Base-by-base conservation (phyloP, 257 asterid species). In the Nicotiana sylvestris region DNA sequence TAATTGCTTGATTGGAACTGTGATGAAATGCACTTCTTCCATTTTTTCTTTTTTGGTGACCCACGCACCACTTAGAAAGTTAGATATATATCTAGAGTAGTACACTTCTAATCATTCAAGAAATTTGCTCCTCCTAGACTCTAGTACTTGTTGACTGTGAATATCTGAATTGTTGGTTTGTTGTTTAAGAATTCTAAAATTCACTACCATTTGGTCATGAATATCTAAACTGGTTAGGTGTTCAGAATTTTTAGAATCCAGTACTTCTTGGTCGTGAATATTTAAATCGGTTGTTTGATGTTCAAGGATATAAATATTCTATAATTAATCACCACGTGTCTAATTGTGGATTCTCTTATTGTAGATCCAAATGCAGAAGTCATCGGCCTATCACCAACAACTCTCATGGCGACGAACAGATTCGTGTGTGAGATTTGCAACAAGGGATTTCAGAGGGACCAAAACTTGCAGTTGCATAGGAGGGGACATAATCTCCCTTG, bases 371-470 rank as follows among this genome's bases (percentile, higher is more conserved):
- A 93, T 16, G 97, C 97, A 6, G 98, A 95, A 80, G 97, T 95
- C 3, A 85, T 95, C 35, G 98, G 94, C 2, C 92, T 95, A 32
- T 93, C 98, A 2, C 98, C 98, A 37, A 92, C 91, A 51, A 91
- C 97, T 15, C 92, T 95, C 0, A 95, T 92, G 98, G 97, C 98
- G 5, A 92, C 95, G 29, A 95, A 95, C 90, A 82, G 97, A 88
- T 95, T 93, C 66, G 93, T 94, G 57, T 94, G 98, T 61, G 97
- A 92, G 49, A 92, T 94, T 32, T 94, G 98, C 91, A 93, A 92
- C 89, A 94, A 93, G 85, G 98, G 98, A 33, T 94, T 94, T n/a
- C 95, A 93, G 35, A 90, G 98, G 85, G 98, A 95, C 70, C 98
- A 95, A 67, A 95, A 95, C 43, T 92, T 93, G 60, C 98, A 95